Evolutionary conservation across 495 filamentous ascomycete species (phyloP), one percentile per base, ranked within the genome.

Genomic region (Lepidopterella palustris): DNA sequence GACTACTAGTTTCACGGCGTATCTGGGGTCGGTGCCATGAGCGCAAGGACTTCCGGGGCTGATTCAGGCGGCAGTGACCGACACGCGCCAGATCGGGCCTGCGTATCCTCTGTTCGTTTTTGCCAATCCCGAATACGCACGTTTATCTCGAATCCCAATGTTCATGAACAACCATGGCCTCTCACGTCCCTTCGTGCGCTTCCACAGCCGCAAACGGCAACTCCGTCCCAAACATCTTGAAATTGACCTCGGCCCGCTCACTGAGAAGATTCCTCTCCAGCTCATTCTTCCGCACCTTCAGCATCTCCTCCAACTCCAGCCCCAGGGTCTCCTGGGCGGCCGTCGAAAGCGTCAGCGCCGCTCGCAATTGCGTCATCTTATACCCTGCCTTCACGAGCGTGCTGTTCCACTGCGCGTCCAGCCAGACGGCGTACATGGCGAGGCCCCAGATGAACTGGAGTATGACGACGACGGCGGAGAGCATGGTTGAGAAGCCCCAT

Each of bases 401-500:
- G 39, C 45, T 45, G 28, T 58, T 58, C 29, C 57, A 48, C 45
- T 63, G 60, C 26, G 60, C 54, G 29, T 63, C 60, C 39, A 53
- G 60, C 60, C 60, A 63, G 20, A 63, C 40, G 29, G 54, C 47
- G 27, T 63, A 63, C 60, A 63, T 58, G 39, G 40, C 13, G 4
- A 47, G 29, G 28, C 24, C 13, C 60, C 60, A 63, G 10, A 47
- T n/a, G 26, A 55, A 48, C 13, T 63, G 60, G 4, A 54, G 0
- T 18, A 63, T 63, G 23, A 58, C 25, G 31, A 63, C 58, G 21
- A 63, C 27, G n/a, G 51, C 32, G 11, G 48, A 29, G n/a, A 63
- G 55, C 60, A 63, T 53, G 32, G 60, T 47, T 8, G 27, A 45
- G 26, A 58, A 63, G 20, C 60, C 60, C 60, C 60, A 63, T 58